Evolutionary conservation across 768 basidiomycete species (phyloP).

Genomic region (Suillus clintonianus): DNA sequence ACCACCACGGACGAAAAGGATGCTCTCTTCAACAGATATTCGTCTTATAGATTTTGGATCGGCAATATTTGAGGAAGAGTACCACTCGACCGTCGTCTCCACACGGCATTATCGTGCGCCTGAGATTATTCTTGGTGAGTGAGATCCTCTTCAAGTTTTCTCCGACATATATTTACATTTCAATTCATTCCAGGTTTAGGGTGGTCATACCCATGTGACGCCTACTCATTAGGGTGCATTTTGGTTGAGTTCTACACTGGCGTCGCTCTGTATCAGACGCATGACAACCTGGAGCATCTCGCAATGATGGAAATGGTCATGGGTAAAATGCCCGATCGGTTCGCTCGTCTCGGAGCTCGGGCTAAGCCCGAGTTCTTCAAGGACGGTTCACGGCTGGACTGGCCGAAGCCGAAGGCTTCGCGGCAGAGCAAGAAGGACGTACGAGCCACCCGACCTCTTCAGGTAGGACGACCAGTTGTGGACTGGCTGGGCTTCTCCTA

Average conservation of each 20-base stretch:
- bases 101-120: conserved; percentile 98
- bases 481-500: not conserved
- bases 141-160: not conserved
- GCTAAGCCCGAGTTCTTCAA: conserved; percentile 95
- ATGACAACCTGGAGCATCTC: conserved; percentile 97
- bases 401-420: conserved; percentile 86
- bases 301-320: conserved; percentile 99
- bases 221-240: conserved; percentile 97
- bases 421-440: conserved; percentile 95
- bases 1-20: conserved; percentile 68
- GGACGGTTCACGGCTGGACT: conserved; percentile 81
- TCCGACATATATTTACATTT: conserved; percentile 15
- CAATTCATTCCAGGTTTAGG: conserved; percentile 68
- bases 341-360: conserved; percentile 71
- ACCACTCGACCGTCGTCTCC: conserved; percentile 97
- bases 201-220: conserved; percentile 98
- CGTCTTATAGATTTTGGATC: conserved; percentile 98
- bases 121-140: conserved; percentile 94
- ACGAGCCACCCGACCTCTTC: conserved; percentile 73
- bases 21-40: conserved; percentile 87
- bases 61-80: conserved; percentile 96
- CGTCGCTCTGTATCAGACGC: conserved; percentile 97
- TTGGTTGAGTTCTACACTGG: conserved; percentile 99
- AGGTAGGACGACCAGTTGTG: conserved; percentile 49
- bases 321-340: conserved; percentile 94